Percentiles rank a stretch among this genome's conserved stretches.
These are phyloP conservation scores for Globisporangium camurandrum DNA, from an alignment of 352 stramenopile genomes.

Conservation along the genomic window DNA sequence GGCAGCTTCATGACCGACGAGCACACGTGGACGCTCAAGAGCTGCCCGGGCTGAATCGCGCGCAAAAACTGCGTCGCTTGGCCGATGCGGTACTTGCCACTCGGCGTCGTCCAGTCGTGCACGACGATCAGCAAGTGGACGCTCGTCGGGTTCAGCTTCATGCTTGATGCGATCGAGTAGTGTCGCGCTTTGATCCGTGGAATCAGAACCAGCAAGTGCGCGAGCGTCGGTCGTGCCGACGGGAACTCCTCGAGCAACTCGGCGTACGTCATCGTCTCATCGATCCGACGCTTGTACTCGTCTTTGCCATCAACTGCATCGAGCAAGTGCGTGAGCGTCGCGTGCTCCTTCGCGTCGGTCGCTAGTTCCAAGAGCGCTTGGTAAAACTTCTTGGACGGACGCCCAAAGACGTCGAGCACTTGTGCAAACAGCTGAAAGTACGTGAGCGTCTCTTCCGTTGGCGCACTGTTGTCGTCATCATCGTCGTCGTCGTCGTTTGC, in stretches of 20 bases:
- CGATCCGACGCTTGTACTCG: constrained; percentile 70
- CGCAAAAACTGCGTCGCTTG: constrained; percentile 62
- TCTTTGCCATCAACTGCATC: constrained; percentile 74
- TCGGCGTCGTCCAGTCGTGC: constrained; percentile 80
- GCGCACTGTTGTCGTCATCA: constrained; percentile 1
- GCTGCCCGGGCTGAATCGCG: constrained; percentile 32
- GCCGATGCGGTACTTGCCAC: constrained; percentile 53
- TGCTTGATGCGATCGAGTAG: constrained; percentile 88
- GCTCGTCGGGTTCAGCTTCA: constrained; percentile 76
- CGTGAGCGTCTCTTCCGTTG: constrained; percentile 51
- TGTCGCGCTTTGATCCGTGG: constrained; percentile 83
- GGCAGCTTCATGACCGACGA: constrained; percentile 78
- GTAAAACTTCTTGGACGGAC: constrained; percentile 82
- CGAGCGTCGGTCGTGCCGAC: constrained; percentile 55
- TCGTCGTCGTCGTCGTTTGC: no score
- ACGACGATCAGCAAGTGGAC: constrained; percentile 84
- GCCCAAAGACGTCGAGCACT: constrained; percentile 79
- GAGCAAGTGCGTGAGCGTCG: constrained; percentile 35
- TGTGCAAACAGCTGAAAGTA: constrained; percentile 81
- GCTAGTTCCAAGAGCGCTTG: constrained; percentile 50
- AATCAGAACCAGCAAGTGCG: constrained; percentile 60
- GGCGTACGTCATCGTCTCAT: constrained; percentile 73
- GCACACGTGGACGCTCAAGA: constrained; percentile 60
- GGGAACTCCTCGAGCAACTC: constrained; percentile 71
- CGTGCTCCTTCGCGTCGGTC: constrained; percentile 68